Evolutionary conservation across 352 stramenopile species (phyloP).

Genomic region (Phytopythium boreale): DNA sequence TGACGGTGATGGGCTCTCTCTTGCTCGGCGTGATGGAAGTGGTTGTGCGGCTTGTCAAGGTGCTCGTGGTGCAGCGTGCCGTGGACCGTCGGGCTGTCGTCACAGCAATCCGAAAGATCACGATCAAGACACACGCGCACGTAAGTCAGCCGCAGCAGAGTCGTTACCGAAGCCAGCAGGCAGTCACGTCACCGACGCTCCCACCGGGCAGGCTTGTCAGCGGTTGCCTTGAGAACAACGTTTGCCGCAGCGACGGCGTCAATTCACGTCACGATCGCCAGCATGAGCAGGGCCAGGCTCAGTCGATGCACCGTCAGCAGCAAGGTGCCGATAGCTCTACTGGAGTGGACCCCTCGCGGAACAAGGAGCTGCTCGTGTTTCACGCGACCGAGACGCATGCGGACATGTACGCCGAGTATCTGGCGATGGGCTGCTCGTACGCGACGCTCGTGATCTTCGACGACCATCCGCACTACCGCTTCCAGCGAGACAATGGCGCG

Average conservation of each 20-base stretch:
- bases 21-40: slow-evolving; percentile 25
- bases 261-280: neutral
- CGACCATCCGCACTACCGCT: slow-evolving; percentile 26
- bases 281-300: too few relatives aligned
- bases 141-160: neutral
- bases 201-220: neutral
- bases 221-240: neutral
- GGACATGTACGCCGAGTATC: slow-evolving; percentile 49
- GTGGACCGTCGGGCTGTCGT: neutral
- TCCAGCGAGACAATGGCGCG: neutral
- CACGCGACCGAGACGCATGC: slow-evolving; percentile 28
- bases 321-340: neutral
- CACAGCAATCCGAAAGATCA: slow-evolving; percentile 1
- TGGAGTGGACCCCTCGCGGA: neutral
- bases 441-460: slow-evolving; percentile 29
- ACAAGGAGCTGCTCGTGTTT: slow-evolving; percentile 7
- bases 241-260: neutral
- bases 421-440: slow-evolving; percentile 38
- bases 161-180: neutral
- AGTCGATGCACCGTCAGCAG: neutral
- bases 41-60: slow-evolving; percentile 16
- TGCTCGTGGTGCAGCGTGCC: slow-evolving; percentile 1
- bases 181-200: neutral
- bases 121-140: neutral
- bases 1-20: slow-evolving; percentile 18